phyloP scores from a whole-genome alignment of 2,329 filamentous ascomycete genomes.

The Pseudogymnoascus sp. region DNA sequence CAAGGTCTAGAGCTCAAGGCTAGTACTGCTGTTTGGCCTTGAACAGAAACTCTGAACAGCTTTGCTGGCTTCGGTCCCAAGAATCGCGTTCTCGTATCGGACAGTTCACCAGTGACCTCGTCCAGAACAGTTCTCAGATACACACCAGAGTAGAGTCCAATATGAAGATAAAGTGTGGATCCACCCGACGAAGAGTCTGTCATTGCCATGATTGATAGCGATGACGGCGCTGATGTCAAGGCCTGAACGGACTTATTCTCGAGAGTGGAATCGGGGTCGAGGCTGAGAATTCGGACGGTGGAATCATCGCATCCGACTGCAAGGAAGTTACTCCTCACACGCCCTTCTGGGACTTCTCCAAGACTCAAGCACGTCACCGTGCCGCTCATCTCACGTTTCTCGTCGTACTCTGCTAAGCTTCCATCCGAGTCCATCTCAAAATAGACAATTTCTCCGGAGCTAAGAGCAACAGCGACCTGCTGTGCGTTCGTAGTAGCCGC shows the following conservation, averaged over 20 bases:
- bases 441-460: conserved; percentile 93
- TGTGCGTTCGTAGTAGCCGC: conserved; percentile 88
- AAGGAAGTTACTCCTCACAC: conserved; percentile 81
- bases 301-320: conserved; percentile 96
- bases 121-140: conserved; percentile 93
- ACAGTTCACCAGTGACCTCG: conserved; percentile 90
- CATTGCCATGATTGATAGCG: conserved; percentile 90
- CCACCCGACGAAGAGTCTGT: conserved; percentile 85
- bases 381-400: conserved; percentile 89
- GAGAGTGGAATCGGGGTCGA: conserved; percentile 83
- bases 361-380: conserved; percentile 94
- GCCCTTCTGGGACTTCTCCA: conserved; percentile 84
- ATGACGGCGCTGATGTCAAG: conserved; percentile 80
- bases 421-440: conserved; percentile 96
- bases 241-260: conserved; percentile 94
- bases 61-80: conserved; percentile 84
- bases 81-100: conserved; percentile 90
- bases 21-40: conserved; percentile 76
- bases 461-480: conserved; percentile 88
- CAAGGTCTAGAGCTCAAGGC: conserved; percentile 91
- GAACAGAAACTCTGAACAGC: conserved; percentile 83
- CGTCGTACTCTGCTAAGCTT: conserved; percentile 85
- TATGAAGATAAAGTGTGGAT: conserved; percentile 86
- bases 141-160: conserved; percentile 89
- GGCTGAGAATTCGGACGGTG: conserved; percentile 84